phyloP scores from a whole-genome alignment of 257 asterid species.

The Apocynum venetum region DNA sequence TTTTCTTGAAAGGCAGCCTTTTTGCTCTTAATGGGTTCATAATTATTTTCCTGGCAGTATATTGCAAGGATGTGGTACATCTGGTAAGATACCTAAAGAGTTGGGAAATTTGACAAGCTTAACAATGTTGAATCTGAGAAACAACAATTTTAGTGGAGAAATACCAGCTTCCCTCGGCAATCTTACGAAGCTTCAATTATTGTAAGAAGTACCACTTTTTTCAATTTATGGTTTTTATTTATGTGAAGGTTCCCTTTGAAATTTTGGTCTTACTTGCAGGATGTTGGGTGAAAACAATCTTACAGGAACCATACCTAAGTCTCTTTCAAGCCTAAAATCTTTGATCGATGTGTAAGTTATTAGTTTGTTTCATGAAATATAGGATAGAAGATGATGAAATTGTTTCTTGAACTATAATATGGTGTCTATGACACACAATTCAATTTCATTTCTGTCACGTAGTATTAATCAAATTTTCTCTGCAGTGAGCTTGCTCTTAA shows the following conservation, averaged over 20 bases:
- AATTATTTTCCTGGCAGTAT: conserved; percentile 43
- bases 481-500: conserved; percentile 87
- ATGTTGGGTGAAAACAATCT: conserved; percentile 72
- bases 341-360: conserved; percentile 60
- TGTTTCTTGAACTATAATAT: not conserved
- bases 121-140: conserved; percentile 77
- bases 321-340: conserved; percentile 59
- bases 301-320: conserved; percentile 73
- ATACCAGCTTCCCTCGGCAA: conserved; percentile 82
- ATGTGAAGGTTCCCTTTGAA: conserved; percentile 2
- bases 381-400: not conserved
- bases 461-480: conserved; percentile 15
- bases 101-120: conserved; percentile 75
- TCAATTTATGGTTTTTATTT: not conserved
- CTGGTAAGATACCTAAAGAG: conserved; percentile 72
- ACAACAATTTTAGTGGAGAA: conserved; percentile 65
- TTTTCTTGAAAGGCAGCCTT: not conserved
- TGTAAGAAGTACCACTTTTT: conserved; percentile 49
- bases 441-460: conserved; percentile 1
- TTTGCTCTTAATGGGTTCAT: not conserved
- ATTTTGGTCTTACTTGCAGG: conserved; percentile 38
- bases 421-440: not conserved
- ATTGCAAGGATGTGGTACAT: conserved; percentile 80
- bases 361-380: conserved; percentile 2
- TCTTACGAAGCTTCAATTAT: conserved; percentile 58